Conservation (phyloP, 371 early-diverging fungal species). For the Lichtheimia ramosa region DNA sequence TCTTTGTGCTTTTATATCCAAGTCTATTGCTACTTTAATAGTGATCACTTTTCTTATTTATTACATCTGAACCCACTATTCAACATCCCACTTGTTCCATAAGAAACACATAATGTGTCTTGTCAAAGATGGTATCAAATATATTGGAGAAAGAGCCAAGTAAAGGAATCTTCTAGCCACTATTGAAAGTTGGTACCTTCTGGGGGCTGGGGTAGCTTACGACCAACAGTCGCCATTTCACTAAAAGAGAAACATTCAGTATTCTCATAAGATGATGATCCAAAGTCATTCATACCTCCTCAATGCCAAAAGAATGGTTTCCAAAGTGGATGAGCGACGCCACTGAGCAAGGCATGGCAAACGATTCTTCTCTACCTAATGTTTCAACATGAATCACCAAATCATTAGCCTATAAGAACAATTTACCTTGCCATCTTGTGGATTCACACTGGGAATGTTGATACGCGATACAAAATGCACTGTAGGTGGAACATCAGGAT, state of each 20-base stretch:
- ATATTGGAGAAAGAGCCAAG: too few species aligned
- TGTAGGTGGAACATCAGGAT: conserved; percentile 83
- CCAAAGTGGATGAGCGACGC: conserved; percentile 77
- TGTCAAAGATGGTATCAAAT: too few species aligned
- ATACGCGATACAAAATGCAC: conserved; percentile 83
- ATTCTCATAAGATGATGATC: too few species aligned
- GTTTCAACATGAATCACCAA: background rate
- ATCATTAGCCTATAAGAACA: background rate
- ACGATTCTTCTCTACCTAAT: conserved; percentile 65
- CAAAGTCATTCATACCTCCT: too few species aligned
- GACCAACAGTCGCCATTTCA: conserved; percentile 82
- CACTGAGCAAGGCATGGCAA: conserved; percentile 77
- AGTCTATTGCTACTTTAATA: too few species aligned
- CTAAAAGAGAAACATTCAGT: conserved; percentile 39
- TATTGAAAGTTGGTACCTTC: conserved; percentile 73
- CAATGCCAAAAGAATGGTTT: conserved; percentile 81
- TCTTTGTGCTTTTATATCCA: too few species aligned
- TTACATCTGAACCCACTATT: too few species aligned
- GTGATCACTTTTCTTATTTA: too few species aligned
- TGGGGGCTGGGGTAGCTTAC: conserved; percentile 86
- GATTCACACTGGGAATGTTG: conserved; percentile 89
- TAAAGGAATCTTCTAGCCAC: too few species aligned
- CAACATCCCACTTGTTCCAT: too few species aligned
- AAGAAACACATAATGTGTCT: too few species aligned
- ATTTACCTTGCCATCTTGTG: conserved; percentile 73